Evolutionary conservation across 2,329 filamentous ascomycete species (phyloP).

Genomic region (Fusarium sp.): DNA sequence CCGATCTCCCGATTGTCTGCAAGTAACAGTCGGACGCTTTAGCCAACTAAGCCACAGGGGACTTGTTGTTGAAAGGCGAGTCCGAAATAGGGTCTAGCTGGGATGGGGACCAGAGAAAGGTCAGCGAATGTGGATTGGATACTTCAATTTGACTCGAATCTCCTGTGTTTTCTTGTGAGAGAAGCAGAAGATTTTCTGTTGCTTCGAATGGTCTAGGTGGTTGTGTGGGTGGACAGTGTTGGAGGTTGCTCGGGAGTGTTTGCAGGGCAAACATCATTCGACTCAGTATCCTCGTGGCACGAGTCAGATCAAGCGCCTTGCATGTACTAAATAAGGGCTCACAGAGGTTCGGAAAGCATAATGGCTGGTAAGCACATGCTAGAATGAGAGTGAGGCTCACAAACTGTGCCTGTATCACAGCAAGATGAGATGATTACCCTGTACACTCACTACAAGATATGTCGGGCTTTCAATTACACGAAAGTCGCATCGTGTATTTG

Average conservation of each 20-base stretch:
- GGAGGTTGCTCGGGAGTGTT: background rate
- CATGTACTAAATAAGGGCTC: background rate
- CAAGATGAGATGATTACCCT: background rate
- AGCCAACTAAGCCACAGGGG: conserved; percentile 43
- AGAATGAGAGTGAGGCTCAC: background rate
- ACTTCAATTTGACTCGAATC: background rate
- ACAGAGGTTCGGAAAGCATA: no score
- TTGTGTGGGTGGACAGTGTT: background rate
- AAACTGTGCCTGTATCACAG: background rate
- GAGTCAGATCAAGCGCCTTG: background rate
- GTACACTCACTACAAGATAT: background rate
- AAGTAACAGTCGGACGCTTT: conserved; percentile 43
- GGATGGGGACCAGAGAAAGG: background rate
- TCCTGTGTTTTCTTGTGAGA: background rate
- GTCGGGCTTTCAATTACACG: background rate
- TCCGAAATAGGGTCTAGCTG: background rate
- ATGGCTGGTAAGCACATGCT: background rate
- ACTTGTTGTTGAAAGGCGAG: background rate
- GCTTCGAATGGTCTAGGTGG: background rate
- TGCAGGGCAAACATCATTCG: background rate
- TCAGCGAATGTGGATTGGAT: background rate
- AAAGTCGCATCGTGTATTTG: no score
- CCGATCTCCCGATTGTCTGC: conserved; percentile 46
- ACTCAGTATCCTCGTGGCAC: background rate
- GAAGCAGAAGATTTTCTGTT: background rate